Evolutionary conservation across 2,329 filamentous ascomycete genomes (phyloP).

Genomic region (Lojkania enalia): DNA sequence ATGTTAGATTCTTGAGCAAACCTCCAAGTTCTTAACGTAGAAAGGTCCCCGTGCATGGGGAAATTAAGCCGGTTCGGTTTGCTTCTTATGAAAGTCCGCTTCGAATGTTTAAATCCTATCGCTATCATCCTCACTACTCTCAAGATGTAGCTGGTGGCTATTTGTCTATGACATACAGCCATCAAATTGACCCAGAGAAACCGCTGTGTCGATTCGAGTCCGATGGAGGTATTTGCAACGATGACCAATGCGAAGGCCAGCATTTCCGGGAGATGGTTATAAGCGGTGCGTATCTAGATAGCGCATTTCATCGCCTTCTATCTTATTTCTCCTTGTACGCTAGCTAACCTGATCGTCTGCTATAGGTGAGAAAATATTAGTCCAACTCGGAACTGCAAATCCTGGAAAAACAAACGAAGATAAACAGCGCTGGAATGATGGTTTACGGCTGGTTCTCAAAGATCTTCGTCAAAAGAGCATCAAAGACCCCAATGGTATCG

Average conservation of each 20-base stretch:
- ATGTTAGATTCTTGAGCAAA: too few species aligned
- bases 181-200: constrained; percentile 77
- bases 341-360: constrained; percentile 41
- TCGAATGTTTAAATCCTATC: constrained; percentile 80
- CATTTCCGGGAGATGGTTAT: constrained; percentile 77
- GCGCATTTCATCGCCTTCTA: constrained; percentile 21
- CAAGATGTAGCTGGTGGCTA: constrained; percentile 73
- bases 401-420: constrained; percentile 64
- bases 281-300: constrained; percentile 66
- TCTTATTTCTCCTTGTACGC: constrained; percentile 39
- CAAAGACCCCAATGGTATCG: constrained; percentile 45
- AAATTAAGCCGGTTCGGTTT: constrained; percentile 38
- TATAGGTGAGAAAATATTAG: constrained; percentile 72
- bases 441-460: constrained; percentile 42
- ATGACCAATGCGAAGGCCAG: constrained; percentile 72
- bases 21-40: too few species aligned
- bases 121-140: constrained; percentile 80
- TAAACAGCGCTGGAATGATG: constrained; percentile 54
- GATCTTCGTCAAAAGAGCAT: constrained; percentile 42
- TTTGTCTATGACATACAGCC: constrained; percentile 90
- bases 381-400: constrained; percentile 69
- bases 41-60: too few species aligned
- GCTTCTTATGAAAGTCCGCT: constrained; percentile 82
- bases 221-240: constrained; percentile 71
- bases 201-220: constrained; percentile 78